These are phyloP conservation scores for Avena sativa DNA, from an alignment of 176 grass and related monocot species.

Conservation along the genomic window DNA sequence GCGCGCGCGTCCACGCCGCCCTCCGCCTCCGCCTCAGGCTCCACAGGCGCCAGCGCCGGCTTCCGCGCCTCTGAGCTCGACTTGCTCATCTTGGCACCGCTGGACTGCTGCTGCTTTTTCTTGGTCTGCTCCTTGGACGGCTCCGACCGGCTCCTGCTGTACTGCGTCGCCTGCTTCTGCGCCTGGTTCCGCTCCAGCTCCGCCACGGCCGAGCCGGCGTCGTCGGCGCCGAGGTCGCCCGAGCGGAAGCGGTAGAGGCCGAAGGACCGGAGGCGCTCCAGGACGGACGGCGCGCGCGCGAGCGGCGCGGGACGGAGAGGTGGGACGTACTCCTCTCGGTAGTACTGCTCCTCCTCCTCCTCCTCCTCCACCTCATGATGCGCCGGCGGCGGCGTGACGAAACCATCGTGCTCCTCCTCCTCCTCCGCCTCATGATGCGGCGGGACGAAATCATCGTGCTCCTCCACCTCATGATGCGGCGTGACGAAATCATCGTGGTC, in stretches of 20 bases:
- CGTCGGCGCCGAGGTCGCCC: conserved; percentile 40
- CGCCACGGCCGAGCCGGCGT: neutral
- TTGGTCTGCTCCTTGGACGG: conserved; percentile 35
- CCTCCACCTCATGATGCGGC: neutral
- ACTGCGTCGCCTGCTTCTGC: conserved; percentile 27
- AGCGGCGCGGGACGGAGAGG: conserved; percentile 32
- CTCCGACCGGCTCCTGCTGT: conserved; percentile 68
- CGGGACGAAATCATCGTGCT: conserved; percentile 27
- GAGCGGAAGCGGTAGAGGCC: conserved; percentile 67
- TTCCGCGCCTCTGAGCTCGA: conserved; percentile 44
- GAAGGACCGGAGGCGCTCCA: conserved; percentile 77
- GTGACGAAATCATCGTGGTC: conserved; percentile 33
- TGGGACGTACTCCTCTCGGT: conserved; percentile 36
- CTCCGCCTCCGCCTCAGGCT: neutral
- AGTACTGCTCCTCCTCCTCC: neutral
- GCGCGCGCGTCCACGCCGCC: conserved; percentile 55
- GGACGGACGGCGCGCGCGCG: conserved; percentile 55
- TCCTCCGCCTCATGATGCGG: neutral
- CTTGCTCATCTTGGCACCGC: conserved; percentile 43
- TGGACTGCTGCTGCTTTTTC: conserved; percentile 28
- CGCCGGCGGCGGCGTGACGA: neutral
- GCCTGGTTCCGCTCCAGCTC: neutral
- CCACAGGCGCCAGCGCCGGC: neutral
- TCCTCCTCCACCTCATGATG: neutral
- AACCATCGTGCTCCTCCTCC: conserved; percentile 18